Conservation (phyloP, 768 basidiomycete genomes). For the Mycena galericulata region DNA sequence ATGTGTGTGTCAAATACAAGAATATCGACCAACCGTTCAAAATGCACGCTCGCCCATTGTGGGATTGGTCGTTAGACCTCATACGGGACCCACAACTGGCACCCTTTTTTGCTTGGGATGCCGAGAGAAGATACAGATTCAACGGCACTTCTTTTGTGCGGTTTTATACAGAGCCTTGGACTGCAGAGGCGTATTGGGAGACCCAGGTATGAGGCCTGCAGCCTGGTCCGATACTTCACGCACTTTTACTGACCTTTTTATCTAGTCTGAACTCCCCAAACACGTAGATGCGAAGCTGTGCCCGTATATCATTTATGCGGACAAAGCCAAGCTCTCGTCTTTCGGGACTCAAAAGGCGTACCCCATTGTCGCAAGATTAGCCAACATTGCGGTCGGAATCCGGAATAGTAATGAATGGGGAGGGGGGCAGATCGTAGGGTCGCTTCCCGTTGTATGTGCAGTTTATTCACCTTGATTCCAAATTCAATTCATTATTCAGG, state of each 20-base stretch:
- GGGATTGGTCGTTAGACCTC: too few relatives aligned
- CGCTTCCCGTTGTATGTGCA: conserved; percentile 51
- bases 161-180: conserved; percentile 53
- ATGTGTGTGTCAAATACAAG: too few relatives aligned
- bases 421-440: conserved; percentile 52
- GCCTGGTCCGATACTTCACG: not conserved
- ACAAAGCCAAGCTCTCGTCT: conserved; percentile 52
- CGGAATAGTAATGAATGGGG: conserved; percentile 49
- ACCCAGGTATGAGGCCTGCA: conserved; percentile 55
- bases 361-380: conserved; percentile 49
- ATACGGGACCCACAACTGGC: too few relatives aligned
- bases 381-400: conserved; percentile 47
- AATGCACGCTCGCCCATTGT: too few relatives aligned
- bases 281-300: conserved; percentile 39
- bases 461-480: too few relatives aligned
- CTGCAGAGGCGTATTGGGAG: conserved; percentile 51
- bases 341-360: conserved; percentile 54
- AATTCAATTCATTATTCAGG: conserved; percentile 31
- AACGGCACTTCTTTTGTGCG: conserved; percentile 41
- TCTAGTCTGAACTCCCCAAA: conserved; percentile 35
- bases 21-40: too few relatives aligned
- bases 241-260: conserved; percentile 7
- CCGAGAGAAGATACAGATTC: conserved; percentile 22
- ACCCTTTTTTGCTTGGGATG: conserved; percentile 5
- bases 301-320: conserved; percentile 53